Percentiles rank a stretch among this genome's conserved stretches.
These are phyloP conservation scores for Coprinellus micaceus DNA, from an alignment of 768 basidiomycete species.

Conservation along the genomic window DNA sequence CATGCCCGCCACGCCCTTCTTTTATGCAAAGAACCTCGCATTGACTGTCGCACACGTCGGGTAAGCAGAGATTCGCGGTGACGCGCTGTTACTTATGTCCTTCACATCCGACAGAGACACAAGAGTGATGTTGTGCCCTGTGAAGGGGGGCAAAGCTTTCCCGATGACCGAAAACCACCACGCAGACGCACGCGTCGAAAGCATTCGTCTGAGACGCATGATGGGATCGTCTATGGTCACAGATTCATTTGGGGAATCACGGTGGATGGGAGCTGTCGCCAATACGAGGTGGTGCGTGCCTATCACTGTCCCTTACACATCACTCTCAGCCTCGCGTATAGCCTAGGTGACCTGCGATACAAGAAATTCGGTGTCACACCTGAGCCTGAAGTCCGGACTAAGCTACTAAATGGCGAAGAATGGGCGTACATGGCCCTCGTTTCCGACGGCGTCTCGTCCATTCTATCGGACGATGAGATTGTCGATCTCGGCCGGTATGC, in stretches of 20 bases:
- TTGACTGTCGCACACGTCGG: constrained; percentile 93
- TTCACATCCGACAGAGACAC: constrained; percentile 65
- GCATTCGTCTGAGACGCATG: constrained; percentile 79
- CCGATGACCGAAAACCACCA: constrained; percentile 95
- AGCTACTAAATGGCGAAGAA: constrained; percentile 68
- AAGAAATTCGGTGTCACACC: constrained; percentile 90
- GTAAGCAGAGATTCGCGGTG: constrained; percentile 36
- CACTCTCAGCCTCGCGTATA: constrained; percentile 23
- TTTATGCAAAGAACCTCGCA: constrained; percentile 66
- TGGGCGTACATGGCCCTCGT: constrained; percentile 86
- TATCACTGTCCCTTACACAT: background rate
- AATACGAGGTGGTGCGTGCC: constrained; percentile 79
- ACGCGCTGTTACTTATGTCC: background rate
- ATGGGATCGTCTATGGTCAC: constrained; percentile 87
- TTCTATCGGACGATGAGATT: constrained; percentile 91
- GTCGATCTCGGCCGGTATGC: constrained; percentile 81
- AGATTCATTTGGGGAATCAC: constrained; percentile 90
- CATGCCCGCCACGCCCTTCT: constrained; percentile 75
- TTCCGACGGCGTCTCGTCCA: constrained; percentile 92
- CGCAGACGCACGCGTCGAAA: constrained; percentile 86
- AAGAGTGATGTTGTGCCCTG: constrained; percentile 77
- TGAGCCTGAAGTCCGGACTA: constrained; percentile 82
- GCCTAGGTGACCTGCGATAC: constrained; percentile 85
- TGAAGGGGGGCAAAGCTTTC: constrained; percentile 65
- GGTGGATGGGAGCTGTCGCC: constrained; percentile 93